These are phyloP conservation scores for Heterobasidion irregulare DNA, from an alignment of 1,284 basidiomycete genomes.

Conservation along the genomic window DNA sequence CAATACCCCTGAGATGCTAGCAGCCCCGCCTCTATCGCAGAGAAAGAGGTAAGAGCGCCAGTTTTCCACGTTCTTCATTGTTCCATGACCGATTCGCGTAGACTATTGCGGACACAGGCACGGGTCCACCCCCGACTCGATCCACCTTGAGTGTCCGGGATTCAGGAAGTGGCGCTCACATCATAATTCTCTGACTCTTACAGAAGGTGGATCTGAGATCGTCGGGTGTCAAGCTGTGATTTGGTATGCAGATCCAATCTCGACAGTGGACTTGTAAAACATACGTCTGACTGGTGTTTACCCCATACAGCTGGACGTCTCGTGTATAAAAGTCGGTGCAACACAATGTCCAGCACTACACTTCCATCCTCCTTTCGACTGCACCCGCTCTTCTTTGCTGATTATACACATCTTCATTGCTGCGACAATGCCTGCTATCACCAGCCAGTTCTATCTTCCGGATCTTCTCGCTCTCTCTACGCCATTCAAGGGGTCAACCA, in stretches of 20 bases:
- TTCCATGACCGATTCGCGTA: no score
- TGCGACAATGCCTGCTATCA: slow-evolving; percentile 21
- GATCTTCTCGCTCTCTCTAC: slow-evolving; percentile 41
- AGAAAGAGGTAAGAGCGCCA: no score
- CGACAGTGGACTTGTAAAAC: neutral
- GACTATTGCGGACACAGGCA: no score
- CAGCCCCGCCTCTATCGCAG: no score
- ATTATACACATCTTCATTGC: neutral
- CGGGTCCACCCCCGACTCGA: no score
- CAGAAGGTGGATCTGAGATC: neutral
- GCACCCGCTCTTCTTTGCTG: neutral
- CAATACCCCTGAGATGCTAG: no score
- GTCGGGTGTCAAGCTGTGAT: neutral
- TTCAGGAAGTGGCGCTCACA: neutral
- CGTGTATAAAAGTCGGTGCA: neutral
- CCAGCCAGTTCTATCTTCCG: slow-evolving; percentile 41
- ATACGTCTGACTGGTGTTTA: neutral
- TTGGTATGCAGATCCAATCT: neutral
- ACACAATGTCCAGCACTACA: neutral
- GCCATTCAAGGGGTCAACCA: slow-evolving; percentile 34
- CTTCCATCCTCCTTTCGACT: neutral
- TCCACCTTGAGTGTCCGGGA: no score
- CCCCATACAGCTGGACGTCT: neutral
- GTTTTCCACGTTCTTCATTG: no score
- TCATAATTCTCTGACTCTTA: neutral